These are phyloP conservation scores for Cercospora zeae-maydis DNA, from an alignment of 2,329 filamentous ascomycete species.

Conservation along the genomic window DNA sequence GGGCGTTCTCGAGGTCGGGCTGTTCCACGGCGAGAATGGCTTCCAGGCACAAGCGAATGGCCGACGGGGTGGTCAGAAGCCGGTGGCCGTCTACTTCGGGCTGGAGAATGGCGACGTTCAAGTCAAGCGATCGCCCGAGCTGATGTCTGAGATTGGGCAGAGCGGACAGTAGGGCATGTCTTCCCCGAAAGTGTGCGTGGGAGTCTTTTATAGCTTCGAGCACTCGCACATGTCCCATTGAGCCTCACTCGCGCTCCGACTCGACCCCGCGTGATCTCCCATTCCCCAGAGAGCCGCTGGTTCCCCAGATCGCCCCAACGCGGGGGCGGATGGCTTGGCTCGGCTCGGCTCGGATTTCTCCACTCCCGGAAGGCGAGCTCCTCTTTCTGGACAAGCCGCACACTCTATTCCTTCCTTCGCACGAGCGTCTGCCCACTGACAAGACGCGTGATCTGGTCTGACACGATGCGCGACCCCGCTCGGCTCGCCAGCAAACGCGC, in stretches of 20 bases:
- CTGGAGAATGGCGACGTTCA: constrained; percentile 60
- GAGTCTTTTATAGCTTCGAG: not conserved
- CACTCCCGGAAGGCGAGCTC: not conserved
- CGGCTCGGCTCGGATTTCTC: not conserved
- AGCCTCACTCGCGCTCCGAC: not conserved
- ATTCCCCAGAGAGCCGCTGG: not conserved
- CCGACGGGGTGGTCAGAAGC: constrained; percentile 75
- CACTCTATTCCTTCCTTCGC: not conserved
- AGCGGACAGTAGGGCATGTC: not conserved
- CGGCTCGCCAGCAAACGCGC: constrained; percentile 8
- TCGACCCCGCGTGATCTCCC: not conserved
- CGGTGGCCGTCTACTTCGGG: constrained; percentile 91
- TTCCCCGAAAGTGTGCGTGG: not conserved
- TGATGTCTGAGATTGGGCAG: constrained; percentile 9
- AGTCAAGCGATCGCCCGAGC: constrained; percentile 26
- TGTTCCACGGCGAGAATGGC: constrained; percentile 82
- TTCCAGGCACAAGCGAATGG: constrained; percentile 59
- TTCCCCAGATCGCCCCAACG: not conserved
- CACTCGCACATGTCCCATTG: not conserved
- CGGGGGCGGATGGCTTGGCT: not conserved
- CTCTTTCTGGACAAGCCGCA: not conserved
- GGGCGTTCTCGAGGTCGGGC: constrained; percentile 85
- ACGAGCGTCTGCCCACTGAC: not conserved
- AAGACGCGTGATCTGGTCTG: constrained; percentile 2
- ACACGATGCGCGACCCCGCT: constrained; percentile 11